Base-by-base conservation (phyloP, 495 filamentous ascomycete species). In the Talaromyces proteolyticus region DNA sequence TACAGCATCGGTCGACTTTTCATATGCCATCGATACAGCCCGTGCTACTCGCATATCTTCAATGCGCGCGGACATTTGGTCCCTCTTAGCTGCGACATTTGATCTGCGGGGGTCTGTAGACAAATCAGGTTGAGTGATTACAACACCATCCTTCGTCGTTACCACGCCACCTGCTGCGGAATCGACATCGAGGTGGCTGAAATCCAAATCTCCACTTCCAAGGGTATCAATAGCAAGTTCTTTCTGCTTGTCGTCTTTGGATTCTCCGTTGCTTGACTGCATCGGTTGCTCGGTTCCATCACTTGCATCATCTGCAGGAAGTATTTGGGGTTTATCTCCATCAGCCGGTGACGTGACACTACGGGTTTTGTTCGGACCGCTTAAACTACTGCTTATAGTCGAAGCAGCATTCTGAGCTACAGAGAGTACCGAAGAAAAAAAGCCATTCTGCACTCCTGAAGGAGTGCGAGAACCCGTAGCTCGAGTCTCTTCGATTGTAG, bases 391-490 rank as follows among this genome's bases (percentile, higher is more conserved):
- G 55, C 79, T 91, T 4, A 99, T 59, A 2, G 82, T 84, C 55
- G 80, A 90, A n/a, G 93, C 92, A 36, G 94, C 92, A 68, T 88
- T 97, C 60, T 97, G 93, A 14, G 92, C 91, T 23, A 84, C 92
- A 24, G 89, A 90, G 57, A 98, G 88, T 60, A 97, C 86, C 14
- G 85, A 88, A 6, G 89, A 92, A 65, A 98, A 98, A 65, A 98
- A 98, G 0, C 91, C 89, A 40, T 73, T 75, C 39, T 73, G 73
- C 46, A 61, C 60, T 12, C 54, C 54, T 36, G 57, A 51, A 1
- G 63, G 42, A n/a, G 58, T 56, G 47, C 65, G 67, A 5, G 61
- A 60, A 19, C 65, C 70, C 6, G 78, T 65, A 1, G 75, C 70
- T 53, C 78, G 83, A 10, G 57, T 53, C 61, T 87, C 83, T 53